phyloP scores from a whole-genome alignment of 306 rosid species.

The Ceratonia siliqua region DNA sequence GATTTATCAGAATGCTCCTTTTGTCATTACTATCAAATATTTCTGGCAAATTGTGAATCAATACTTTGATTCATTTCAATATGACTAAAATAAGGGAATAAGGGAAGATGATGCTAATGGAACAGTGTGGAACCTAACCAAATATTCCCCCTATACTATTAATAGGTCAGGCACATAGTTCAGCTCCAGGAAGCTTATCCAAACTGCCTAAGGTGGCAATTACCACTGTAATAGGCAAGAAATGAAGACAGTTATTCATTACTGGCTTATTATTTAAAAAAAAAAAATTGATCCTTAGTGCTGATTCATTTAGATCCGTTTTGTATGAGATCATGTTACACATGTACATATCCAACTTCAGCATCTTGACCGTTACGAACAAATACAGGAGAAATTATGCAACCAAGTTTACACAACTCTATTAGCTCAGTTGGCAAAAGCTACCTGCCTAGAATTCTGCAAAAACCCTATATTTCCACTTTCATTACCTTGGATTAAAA shows the following conservation, averaged over 20 bases:
- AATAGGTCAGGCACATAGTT: constrained; percentile 3
- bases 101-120: constrained; percentile 1
- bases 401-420: not conserved
- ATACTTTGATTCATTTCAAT: constrained; percentile 15
- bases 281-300: not conserved
- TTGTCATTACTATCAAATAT: constrained; percentile 18
- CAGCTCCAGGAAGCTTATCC: not conserved
- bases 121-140: constrained; percentile 6
- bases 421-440: constrained; percentile 3
- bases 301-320: not conserved
- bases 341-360: not conserved
- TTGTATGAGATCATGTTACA: constrained; percentile 2
- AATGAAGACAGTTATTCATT: not conserved
- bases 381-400: not conserved
- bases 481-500: not conserved
- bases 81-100: constrained; percentile 6
- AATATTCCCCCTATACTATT: constrained; percentile 18
- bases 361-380: not conserved
- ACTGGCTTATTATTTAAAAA: not conserved
- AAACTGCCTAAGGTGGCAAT: constrained; percentile 11
- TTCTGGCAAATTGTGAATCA: not conserved
- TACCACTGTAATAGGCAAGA: not conserved
- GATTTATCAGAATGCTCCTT: not conserved
- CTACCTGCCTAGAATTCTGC: not conserved
- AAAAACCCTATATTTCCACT: not conserved